Conservation (phyloP, 768 basidiomycete genomes). For the Asterophora parasitica region DNA sequence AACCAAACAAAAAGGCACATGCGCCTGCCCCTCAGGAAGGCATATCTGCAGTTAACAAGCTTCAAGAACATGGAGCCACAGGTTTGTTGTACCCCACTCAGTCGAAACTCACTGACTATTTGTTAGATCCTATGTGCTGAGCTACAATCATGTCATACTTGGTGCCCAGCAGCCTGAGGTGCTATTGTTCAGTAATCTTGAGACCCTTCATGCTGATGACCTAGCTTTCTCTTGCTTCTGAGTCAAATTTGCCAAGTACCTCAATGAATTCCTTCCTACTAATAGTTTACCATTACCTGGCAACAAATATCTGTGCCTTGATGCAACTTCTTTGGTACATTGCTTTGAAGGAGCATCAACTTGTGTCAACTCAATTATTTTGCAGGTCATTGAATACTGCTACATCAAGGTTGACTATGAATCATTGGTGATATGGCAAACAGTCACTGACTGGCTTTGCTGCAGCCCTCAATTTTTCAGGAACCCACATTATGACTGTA, state of each 20-base stretch:
- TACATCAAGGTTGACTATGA: conserved; percentile 24
- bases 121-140: no score
- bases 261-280: background rate
- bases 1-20: conserved; percentile 28
- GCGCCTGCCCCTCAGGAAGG: conserved; percentile 21
- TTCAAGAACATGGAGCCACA: conserved; percentile 28
- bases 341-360: no score
- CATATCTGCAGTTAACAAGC: conserved; percentile 24
- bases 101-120: no score
- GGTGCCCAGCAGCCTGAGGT: background rate
- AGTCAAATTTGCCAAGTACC: background rate
- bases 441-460: conserved; percentile 20
- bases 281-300: no score
- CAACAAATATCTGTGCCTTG: no score
- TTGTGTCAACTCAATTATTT: background rate
- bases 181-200: background rate
- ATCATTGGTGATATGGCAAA: conserved; percentile 23
- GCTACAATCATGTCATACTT: background rate
- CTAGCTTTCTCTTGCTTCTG: background rate
- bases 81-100: conserved; percentile 12
- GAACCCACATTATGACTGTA: conserved; percentile 16
- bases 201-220: background rate
- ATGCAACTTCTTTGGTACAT: no score
- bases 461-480: conserved; percentile 25
- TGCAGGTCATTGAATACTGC: conserved; percentile 18